phyloP scores from a whole-genome alignment of 2,329 filamentous ascomycete species.

The Xylariaceae sp. region DNA sequence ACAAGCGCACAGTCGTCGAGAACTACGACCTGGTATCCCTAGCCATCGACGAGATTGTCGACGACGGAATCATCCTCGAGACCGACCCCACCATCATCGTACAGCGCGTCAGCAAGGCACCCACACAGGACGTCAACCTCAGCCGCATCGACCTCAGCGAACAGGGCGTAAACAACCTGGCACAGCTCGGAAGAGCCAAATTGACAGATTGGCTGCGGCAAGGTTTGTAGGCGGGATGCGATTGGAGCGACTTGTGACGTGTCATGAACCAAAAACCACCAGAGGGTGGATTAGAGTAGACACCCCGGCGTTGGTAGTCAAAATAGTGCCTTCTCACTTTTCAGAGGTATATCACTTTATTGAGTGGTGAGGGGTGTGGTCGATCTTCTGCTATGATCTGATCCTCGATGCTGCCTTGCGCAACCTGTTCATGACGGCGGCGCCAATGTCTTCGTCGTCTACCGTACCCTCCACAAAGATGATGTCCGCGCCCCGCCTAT shows the following conservation, averaged over 20 bases:
- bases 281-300: constrained; percentile 18
- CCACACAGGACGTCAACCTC: constrained; percentile 84
- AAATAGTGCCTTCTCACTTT: constrained; percentile 17
- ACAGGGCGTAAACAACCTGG: constrained; percentile 89
- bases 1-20: constrained; percentile 96
- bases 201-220: constrained; percentile 87
- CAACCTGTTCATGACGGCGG: constrained; percentile 80
- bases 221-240: constrained; percentile 51
- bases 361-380: constrained; percentile 14
- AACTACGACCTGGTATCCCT: constrained; percentile 97
- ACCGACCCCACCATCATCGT: constrained; percentile 94
- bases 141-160: constrained; percentile 94
- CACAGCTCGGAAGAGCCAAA: constrained; percentile 90
- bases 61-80: constrained; percentile 95
- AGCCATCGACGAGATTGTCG: constrained; percentile 90
- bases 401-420: constrained; percentile 70
- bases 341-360: constrained; percentile 19
- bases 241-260: constrained; percentile 21
- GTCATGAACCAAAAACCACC: constrained; percentile 5
- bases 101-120: constrained; percentile 86
- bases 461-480: constrained; percentile 90
- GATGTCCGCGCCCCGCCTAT: constrained; percentile 70
- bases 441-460: constrained; percentile 75
- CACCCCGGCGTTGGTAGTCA: constrained; percentile 27
- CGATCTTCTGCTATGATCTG: constrained; percentile 41